Evolutionary conservation across 345 rosid species (phyloP), one percentile per base, ranked within the genome.

Genomic region (Melastoma malabathricum): DNA sequence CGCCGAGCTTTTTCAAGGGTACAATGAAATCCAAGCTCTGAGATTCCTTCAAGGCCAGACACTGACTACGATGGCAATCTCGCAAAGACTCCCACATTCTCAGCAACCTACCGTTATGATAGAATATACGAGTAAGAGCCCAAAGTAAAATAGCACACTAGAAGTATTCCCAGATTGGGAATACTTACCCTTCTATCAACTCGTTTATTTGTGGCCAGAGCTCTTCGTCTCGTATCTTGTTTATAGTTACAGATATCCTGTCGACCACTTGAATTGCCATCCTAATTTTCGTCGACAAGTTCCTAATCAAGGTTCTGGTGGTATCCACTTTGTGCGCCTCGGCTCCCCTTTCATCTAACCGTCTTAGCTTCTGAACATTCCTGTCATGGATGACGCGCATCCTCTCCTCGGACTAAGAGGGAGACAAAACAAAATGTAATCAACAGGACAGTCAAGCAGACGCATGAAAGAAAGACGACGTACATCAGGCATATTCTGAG

Each of bases 31-130:
- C 90, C 14, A 93, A 70, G 41, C 75, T 73, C 60, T 59, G 71
- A 46, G 84, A 84, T 74, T 80, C 90, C 65, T 68, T 82, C 49
- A 93, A 69, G 41, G 81, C 86, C 52, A 60, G 79, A 58, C 80
- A 79, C 67, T 88, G 99, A 69, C 15, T 72, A 16, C 59, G 89
- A 67, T 93, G 97, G 60, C 99, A 93, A 39, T 83, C 92, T 13
- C 81, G 89, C 95, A 93, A 85, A 6, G 68, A 48, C 69, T 62
- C 88, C 99, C 99, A 93, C 99, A 93, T 93, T 76, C 81, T 78
- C 19, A 72, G 76, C 55, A 93, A 73, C 77, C 99, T 93, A 73
- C 49, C 41, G 60, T 60, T 23, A 2, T 48, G 29, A 62, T 22
- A 64, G 41, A 29, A 55, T 57, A 44, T 16, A 55, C 18, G 48